phyloP scores from a whole-genome alignment of 2,329 filamentous ascomycete species.

The Chaetomiaceae sp. region DNA sequence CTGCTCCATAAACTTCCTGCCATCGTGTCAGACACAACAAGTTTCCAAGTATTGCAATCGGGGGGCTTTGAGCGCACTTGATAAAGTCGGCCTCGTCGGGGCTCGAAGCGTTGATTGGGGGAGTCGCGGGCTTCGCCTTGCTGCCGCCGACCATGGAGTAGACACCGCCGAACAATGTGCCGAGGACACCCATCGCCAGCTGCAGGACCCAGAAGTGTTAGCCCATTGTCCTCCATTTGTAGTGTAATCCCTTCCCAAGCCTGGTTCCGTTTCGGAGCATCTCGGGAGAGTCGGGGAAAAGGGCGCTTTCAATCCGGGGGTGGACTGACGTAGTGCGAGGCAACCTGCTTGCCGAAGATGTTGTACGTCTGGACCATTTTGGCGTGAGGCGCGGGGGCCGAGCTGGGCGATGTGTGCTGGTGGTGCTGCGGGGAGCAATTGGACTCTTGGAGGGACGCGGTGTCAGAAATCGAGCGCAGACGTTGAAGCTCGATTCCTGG shows the following conservation, averaged over 20 bases:
- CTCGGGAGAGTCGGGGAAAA: background rate
- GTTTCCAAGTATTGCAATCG: slow-evolving; percentile 1
- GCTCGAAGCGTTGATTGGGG: slow-evolving; percentile 59
- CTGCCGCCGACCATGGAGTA: slow-evolving; percentile 43
- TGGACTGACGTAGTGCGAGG: slow-evolving; percentile 55
- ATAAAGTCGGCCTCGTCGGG: slow-evolving; percentile 62
- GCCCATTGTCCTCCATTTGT: slow-evolving; percentile 4
- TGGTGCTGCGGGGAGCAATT: slow-evolving; percentile 25
- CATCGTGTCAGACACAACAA: slow-evolving; percentile 13
- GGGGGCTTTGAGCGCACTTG: slow-evolving; percentile 49
- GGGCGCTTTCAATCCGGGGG: slow-evolving; percentile 9
- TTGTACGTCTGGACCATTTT: slow-evolving; percentile 50
- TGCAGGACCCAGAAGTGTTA: slow-evolving; percentile 30
- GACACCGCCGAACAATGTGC: slow-evolving; percentile 45
- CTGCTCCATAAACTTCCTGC: slow-evolving; percentile 46
- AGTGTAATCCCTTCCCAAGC: no score
- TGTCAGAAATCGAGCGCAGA: slow-evolving; percentile 26
- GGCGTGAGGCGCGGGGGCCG: slow-evolving; percentile 27
- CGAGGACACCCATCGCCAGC: slow-evolving; percentile 56
- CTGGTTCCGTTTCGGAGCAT: no score
- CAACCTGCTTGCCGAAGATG: slow-evolving; percentile 56
- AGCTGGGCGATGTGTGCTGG: slow-evolving; percentile 29
- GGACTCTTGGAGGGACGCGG: slow-evolving; percentile 17
- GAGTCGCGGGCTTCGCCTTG: slow-evolving; percentile 38
- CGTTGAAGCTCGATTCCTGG: slow-evolving; percentile 13